A percentile compares a stretch with the other conserved stretches of the same genome.
Evolutionary conservation across 148 eudicot genomes (phyloP).

Genomic region (Chenopodium berlandieri): DNA sequence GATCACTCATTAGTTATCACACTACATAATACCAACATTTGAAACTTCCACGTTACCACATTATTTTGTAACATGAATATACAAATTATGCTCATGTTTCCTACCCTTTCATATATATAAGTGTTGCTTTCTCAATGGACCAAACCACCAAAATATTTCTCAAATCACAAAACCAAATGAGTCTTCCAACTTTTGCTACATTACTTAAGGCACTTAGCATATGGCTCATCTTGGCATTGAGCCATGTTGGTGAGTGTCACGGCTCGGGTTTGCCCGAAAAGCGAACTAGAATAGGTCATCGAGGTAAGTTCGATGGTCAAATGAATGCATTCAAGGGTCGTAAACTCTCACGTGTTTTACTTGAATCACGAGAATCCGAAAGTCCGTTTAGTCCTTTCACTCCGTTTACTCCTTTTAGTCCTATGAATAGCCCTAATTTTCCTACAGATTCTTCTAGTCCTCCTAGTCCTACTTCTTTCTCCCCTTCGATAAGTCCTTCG

Average conservation of each 20-base stretch:
- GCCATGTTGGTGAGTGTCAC: not conserved
- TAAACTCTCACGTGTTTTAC: not conserved
- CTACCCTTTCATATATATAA: not conserved
- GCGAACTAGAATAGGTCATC: not conserved
- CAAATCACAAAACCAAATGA: not conserved
- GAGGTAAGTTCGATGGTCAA: not conserved
- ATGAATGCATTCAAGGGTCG: too few relatives aligned
- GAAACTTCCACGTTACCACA: not conserved
- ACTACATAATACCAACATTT: not conserved
- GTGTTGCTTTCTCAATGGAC: not conserved
- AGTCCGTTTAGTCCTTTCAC: not conserved
- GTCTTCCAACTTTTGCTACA: not conserved
- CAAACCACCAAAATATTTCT: not conserved
- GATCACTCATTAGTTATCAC: not conserved
- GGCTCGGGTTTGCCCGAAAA: not conserved
- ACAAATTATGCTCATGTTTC: not conserved
- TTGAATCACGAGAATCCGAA: not conserved
- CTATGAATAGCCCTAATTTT: not conserved
- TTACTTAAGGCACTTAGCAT: slow-evolving; percentile 4
- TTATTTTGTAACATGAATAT: not conserved
- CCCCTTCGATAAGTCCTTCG: not conserved
- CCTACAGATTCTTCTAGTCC: not conserved
- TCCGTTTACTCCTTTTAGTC: not conserved
- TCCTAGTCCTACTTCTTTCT: not conserved
- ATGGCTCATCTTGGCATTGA: slow-evolving; percentile 9